Conservation (phyloP, 2,329 filamentous ascomycete species). For the Bipolaris gigantea region DNA sequence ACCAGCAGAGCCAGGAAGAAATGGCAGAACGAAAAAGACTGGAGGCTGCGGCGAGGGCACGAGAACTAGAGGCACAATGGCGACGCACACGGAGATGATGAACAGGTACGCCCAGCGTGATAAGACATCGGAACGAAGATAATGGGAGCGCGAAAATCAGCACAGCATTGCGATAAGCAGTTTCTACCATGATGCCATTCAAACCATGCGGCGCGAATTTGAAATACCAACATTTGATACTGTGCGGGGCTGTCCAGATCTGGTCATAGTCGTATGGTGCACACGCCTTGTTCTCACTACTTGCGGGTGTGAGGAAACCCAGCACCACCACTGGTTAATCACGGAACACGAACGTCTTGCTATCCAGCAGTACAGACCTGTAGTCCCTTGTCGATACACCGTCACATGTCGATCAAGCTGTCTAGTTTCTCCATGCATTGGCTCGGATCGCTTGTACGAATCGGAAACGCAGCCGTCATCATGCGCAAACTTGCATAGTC, state of each 20-base stretch:
- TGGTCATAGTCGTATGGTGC: not conserved
- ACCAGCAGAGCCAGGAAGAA: conserved; percentile 53
- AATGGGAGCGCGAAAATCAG: not conserved
- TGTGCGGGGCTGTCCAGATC: not conserved
- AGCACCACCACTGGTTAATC: not conserved
- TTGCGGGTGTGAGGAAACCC: not conserved
- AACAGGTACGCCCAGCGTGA: not conserved
- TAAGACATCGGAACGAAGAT: not conserved
- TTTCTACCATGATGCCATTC: not conserved
- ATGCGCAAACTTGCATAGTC: not conserved
- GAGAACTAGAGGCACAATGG: conserved; percentile 52
- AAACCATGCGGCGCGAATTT: not conserved
- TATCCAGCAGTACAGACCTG: not conserved
- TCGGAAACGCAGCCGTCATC: not conserved
- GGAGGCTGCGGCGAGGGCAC: conserved; percentile 49
- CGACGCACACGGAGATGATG: conserved; percentile 20
- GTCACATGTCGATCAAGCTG: too few species aligned
- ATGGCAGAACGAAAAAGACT: conserved; percentile 45
- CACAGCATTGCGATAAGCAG: not conserved
- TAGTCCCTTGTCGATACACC: too few species aligned
- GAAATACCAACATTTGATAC: not conserved
- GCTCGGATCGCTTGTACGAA: not conserved
- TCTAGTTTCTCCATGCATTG: too few species aligned
- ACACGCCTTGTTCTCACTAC: not conserved
- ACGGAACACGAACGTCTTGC: not conserved